Evolutionary conservation across 345 rosid genomes (phyloP).

Genomic region (Citrus australasica): DNA sequence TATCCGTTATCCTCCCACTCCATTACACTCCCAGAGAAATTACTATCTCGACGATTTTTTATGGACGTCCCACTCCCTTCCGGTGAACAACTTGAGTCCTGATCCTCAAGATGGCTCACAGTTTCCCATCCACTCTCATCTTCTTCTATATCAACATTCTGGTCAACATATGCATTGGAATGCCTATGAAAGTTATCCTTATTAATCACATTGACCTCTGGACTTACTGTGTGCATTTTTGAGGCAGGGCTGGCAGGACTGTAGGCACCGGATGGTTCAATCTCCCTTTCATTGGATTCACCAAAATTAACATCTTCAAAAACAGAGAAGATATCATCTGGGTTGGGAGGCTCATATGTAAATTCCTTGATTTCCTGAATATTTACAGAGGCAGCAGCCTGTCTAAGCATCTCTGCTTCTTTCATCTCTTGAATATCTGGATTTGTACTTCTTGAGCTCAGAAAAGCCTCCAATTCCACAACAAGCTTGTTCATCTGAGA

Average conservation of each 20-base stretch:
- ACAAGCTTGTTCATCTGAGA: conserved; percentile 65
- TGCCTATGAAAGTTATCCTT: conserved; percentile 36
- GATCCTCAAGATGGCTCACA: conserved; percentile 80
- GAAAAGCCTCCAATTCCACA: conserved; percentile 53
- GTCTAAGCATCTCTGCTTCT: conserved; percentile 47
- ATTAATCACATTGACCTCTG: conserved; percentile 34
- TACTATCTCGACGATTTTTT: conserved; percentile 40
- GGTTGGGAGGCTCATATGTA: conserved; percentile 54
- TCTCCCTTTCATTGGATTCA: conserved; percentile 38
- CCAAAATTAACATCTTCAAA: conserved; percentile 60
- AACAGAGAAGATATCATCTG: conserved; percentile 60
- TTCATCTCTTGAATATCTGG: conserved; percentile 36
- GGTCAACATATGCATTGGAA: conserved; percentile 33
- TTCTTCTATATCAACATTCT: conserved; percentile 58
- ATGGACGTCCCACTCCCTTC: conserved; percentile 56
- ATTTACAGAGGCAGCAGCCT: conserved; percentile 48
- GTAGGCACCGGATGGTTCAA: conserved; percentile 30
- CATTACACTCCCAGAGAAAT: conserved; percentile 49
- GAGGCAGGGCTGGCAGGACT: conserved; percentile 50
- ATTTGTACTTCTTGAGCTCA: conserved; percentile 34
- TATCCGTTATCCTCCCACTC: conserved; percentile 56
- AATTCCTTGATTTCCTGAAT: conserved; percentile 57
- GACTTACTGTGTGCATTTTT: conserved; percentile 46
- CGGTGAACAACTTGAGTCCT: conserved; percentile 68
- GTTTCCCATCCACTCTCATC: conserved; percentile 99